Percentiles rank a stretch among this genome's conserved stretches.
phyloP scores from a whole-genome alignment of 2,329 filamentous ascomycete genomes.

The Fusarium sp. region DNA sequence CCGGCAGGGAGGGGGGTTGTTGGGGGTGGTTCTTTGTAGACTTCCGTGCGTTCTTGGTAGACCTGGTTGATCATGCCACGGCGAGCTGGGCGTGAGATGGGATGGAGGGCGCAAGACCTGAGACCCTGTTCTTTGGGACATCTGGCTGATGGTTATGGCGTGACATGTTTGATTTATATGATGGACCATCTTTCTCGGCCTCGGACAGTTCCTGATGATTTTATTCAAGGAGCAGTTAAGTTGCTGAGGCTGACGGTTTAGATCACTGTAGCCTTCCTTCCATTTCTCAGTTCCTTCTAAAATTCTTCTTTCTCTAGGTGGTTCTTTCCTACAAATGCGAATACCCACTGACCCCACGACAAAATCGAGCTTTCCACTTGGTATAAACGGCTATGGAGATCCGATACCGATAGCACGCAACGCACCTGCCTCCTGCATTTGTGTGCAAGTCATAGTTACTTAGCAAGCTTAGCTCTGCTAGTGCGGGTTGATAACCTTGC shows the following conservation, averaged over 20 bases:
- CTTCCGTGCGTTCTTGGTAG: constrained; percentile 37
- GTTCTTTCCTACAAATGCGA: not conserved
- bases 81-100: constrained; percentile 27
- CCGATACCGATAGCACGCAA: constrained; percentile 30
- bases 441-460: constrained; percentile 34
- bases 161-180: constrained; percentile 25
- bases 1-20: constrained; percentile 37
- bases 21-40: constrained; percentile 24
- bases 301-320: not conserved
- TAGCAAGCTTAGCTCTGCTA: constrained; percentile 29
- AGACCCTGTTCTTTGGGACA: constrained; percentile 19
- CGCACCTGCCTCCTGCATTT: constrained; percentile 34
- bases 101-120: constrained; percentile 18
- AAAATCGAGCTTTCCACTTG: constrained; percentile 18
- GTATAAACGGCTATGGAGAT: constrained; percentile 23
- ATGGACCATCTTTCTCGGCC: constrained; percentile 22
- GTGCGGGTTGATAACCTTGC: constrained; percentile 16
- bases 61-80: constrained; percentile 46
- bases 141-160: constrained; percentile 19
- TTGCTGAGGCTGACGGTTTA: not conserved
- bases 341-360: constrained; percentile 18
- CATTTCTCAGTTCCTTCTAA: not conserved
- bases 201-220: constrained; percentile 1
- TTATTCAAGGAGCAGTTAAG: not conserved
- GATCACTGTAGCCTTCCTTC: not conserved